Conservation (phyloP, 352 stramenopile species). For the Phytophthora ohioensis region DNA sequence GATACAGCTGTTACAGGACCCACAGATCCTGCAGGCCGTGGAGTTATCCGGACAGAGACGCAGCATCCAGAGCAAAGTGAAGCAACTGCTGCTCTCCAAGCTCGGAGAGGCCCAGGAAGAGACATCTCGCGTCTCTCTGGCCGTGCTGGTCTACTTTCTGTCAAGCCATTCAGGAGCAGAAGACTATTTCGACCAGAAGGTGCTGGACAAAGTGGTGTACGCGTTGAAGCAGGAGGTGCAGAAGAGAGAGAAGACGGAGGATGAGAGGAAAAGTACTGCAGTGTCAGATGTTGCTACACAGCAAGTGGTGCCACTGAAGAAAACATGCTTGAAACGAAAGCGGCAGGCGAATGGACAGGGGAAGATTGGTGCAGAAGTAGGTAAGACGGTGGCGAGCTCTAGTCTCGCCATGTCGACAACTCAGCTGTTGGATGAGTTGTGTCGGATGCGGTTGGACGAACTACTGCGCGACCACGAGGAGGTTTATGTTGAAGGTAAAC, state of each 20-base stretch:
- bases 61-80: conserved; percentile 36
- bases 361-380: background rate
- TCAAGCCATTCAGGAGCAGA: conserved; percentile 41
- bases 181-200: conserved; percentile 44
- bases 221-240: conserved; percentile 33
- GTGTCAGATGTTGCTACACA: background rate
- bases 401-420: background rate
- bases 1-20: conserved; percentile 41
- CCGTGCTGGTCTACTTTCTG: conserved; percentile 53
- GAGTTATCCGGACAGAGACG: conserved; percentile 38
- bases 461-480: conserved; percentile 40
- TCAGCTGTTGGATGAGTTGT: conserved; percentile 13
- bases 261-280: background rate
- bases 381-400: background rate
- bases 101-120: conserved; percentile 8
- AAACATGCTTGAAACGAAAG: conserved; percentile 69
- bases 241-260: conserved; percentile 36
- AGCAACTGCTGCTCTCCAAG: conserved; percentile 43
- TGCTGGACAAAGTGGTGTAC: conserved; percentile 44
- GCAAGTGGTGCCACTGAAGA: conserved; percentile 27
- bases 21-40: conserved; percentile 45
- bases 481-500: conserved; percentile 48
- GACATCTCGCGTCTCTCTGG: conserved; percentile 33
- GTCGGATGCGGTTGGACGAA: conserved; percentile 21
- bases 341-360: background rate